Conservation (phyloP, 1,139 yeast genomes). For the Candida sanyaensis region DNA sequence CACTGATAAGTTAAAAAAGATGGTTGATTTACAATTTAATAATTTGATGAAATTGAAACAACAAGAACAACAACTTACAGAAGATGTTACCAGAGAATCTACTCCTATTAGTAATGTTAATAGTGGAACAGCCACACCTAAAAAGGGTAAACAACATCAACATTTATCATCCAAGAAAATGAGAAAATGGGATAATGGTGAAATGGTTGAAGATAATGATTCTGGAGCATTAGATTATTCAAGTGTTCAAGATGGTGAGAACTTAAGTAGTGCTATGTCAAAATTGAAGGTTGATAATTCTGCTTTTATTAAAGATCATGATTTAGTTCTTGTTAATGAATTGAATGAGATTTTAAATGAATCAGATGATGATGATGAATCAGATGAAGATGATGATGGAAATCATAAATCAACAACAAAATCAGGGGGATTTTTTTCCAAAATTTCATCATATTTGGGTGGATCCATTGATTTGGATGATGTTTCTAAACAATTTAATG, state of each 20-base stretch:
- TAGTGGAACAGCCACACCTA: constrained; percentile 20
- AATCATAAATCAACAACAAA: constrained; percentile 3
- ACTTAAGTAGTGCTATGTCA: constrained; percentile 45
- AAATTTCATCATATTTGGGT: constrained; percentile 42
- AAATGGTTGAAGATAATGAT: constrained; percentile 29
- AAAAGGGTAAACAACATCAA: constrained; percentile 12
- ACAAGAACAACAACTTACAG: neutral
- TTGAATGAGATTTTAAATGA: constrained; percentile 42
- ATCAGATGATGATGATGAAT: constrained; percentile 30
- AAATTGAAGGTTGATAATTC: constrained; percentile 27
- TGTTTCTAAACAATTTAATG: constrained; percentile 43
- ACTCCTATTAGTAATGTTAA: constrained; percentile 11
- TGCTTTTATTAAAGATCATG: constrained; percentile 41
- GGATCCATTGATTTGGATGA: constrained; percentile 38
- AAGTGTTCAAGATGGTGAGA: constrained; percentile 17
- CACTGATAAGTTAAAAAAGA: constrained; percentile 29
- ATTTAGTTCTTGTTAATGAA: constrained; percentile 45
- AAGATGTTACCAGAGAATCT: constrained; percentile 6
- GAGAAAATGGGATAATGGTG: constrained; percentile 51
- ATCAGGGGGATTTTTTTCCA: constrained; percentile 33
- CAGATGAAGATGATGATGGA: constrained; percentile 9
- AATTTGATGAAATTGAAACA: constrained; percentile 36
- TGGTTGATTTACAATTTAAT: constrained; percentile 43
- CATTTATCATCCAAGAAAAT: constrained; percentile 30
- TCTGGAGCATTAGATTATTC: constrained; percentile 39